Base-by-base conservation (phyloP, 345 rosid genomes). In the Salix brachista region DNA sequence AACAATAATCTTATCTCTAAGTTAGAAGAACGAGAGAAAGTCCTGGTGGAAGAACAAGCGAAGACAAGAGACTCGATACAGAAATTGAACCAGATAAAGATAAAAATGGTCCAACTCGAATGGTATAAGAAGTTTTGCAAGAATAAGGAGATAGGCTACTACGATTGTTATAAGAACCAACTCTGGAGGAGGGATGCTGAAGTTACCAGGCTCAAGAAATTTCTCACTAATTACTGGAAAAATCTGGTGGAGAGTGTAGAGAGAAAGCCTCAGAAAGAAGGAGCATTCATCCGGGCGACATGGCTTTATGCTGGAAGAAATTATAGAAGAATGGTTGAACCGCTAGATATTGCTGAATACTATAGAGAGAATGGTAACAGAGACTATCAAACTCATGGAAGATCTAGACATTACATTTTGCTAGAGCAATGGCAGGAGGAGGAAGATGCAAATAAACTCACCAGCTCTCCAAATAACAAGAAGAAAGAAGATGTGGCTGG, bases 271-370 rank as follows among this genome's bases (percentile, higher is more conserved):
- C 87, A 85, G 71, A 86, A 71, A 8, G 88, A 87, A 66, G 71
- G 25, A 4, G 79, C 81, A 3, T 13, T 54, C 5, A 77, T 87
- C 28, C 75, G 82, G 39, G 48, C 0, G 1, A 71, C 85, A 10
- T 87, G 80, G 90, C 83, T 90, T 2, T 86, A 69, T 42, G 79
- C 81, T 0, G 95, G 91, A n/a, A 78, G 85, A 25, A 86, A 80
- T 41, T 93, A 88, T 66, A 75, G 91, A 69, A 88, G 95, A 71
- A 75, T 94, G 89, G 74, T 91, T 4, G 97, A 94, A 36, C 98
- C 97, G 0, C 94, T 94, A 21, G 89, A 87, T 17, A 88, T 94
- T 42, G 94, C 97, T 26, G 91, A 91, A 1, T 88, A 80, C 77
- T 91, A 94, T 71, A 68, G 2, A 17, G 36, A n/a, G 5, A 70